phyloP scores from a whole-genome alignment of 23 red algal species.

The Chondrus crispus region DNA sequence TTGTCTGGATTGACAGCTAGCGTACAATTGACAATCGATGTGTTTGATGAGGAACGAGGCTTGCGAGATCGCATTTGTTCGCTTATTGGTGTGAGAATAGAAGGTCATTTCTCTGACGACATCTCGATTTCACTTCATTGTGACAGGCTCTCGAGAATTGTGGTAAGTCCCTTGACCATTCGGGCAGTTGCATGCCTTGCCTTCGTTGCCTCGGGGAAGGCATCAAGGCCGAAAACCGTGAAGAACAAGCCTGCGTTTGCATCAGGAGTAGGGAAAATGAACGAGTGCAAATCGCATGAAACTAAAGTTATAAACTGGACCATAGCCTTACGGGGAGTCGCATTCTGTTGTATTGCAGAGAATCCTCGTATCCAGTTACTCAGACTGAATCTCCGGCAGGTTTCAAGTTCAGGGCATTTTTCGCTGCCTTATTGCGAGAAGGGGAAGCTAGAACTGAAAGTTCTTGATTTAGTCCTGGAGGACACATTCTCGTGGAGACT shows the following conservation, averaged over 20 bases:
- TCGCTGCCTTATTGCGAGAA: neutral
- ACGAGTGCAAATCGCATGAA: neutral
- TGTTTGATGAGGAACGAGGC: conserved; percentile 23
- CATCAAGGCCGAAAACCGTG: neutral
- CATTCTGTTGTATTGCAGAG: conserved; percentile 30
- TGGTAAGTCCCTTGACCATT: conserved; percentile 35
- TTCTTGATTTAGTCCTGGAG: conserved; percentile 29
- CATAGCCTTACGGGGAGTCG: conserved; percentile 22
- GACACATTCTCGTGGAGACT: conserved; percentile 44
- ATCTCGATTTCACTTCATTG: neutral
- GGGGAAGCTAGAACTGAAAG: neutral
- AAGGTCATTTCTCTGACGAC: neutral
- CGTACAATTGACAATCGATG: conserved; percentile 10
- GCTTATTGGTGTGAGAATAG: neutral
- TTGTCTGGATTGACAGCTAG: neutral
- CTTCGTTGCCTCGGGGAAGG: neutral
- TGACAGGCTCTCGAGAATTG: neutral
- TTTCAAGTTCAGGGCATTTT: neutral
- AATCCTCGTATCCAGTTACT: conserved; percentile 29
- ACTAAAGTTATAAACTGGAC: neutral
- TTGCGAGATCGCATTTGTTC: conserved; percentile 30
- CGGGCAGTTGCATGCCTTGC: conserved; percentile 6
- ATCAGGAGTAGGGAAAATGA: neutral
- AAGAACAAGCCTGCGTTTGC: neutral
- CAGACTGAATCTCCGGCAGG: conserved; percentile 37